Evolutionary conservation across 139 green algal genomes (phyloP).

Genomic region (Auxenochlorella pyrenoidosa): DNA sequence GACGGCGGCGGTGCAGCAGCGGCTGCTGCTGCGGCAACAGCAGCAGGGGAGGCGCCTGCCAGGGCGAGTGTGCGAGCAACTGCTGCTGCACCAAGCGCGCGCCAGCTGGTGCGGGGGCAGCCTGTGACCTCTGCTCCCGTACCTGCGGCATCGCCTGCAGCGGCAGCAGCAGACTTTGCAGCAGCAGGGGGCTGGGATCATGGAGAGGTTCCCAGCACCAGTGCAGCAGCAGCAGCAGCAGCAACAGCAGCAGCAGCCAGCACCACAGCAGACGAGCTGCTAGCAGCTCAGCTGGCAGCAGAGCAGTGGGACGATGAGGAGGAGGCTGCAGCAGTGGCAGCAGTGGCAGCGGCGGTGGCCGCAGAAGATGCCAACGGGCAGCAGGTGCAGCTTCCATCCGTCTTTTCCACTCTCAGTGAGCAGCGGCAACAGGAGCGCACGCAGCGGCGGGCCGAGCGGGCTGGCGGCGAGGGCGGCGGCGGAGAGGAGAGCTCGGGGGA

Average conservation of each 20-base stretch:
- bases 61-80: background rate
- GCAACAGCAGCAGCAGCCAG: background rate
- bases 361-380: background rate
- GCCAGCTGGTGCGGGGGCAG: too few species aligned
- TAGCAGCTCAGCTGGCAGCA: slow-evolving; percentile 40
- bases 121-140: background rate
- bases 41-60: background rate
- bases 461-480: background rate
- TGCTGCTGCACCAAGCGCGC: background rate
- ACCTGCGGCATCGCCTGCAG: background rate
- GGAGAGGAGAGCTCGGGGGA: slow-evolving; percentile 3
- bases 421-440: background rate
- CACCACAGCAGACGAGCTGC: slow-evolving; percentile 38
- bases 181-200: background rate
- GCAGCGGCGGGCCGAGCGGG: background rate
- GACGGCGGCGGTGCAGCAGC: background rate
- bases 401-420: slow-evolving; percentile 5
- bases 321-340: background rate
- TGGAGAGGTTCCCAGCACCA: slow-evolving; percentile 3
- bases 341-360: background rate
- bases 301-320: background rate
- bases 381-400: background rate
- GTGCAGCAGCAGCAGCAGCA: background rate
- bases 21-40: background rate
- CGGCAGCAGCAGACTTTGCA: background rate